Percentiles rank a stretch among this genome's conserved stretches.
Evolutionary conservation across 441 rosid genomes (phyloP).

Genomic region (Syzygium syzygioides): DNA sequence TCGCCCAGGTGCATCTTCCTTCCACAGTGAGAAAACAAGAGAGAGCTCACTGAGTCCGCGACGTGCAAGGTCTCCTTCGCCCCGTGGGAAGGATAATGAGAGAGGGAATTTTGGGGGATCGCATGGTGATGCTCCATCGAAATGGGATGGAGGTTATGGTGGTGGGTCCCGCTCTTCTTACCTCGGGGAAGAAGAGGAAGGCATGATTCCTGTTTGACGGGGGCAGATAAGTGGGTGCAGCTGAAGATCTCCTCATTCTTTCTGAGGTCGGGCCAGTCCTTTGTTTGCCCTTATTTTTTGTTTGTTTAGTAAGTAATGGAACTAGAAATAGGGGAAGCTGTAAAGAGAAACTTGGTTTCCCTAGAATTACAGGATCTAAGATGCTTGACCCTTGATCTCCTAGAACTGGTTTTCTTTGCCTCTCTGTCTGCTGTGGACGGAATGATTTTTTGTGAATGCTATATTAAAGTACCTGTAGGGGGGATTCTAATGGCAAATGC

Average conservation of each 20-base stretch:
- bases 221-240: not conserved
- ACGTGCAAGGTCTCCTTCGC: not conserved
- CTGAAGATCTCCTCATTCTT: not conserved
- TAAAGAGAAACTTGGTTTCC: not conserved
- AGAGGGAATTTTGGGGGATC: not conserved
- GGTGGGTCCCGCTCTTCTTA: not conserved
- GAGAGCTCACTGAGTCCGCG: not conserved
- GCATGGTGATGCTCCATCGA: not conserved
- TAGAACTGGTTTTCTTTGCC: not conserved
- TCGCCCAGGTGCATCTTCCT: not conserved
- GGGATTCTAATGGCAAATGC: not conserved
- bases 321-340: not conserved
- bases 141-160: not conserved
- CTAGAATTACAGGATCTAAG: not conserved
- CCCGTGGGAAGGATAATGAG: not conserved
- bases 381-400: not conserved
- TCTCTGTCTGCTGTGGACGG: not conserved
- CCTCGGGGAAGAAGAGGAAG: slow-evolving; percentile 31
- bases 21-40: not conserved
- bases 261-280: not conserved
- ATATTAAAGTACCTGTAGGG: not conserved
- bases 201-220: slow-evolving; percentile 29
- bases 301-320: not conserved
- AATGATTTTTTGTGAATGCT: not conserved
- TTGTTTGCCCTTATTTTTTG: not conserved